These are phyloP conservation scores for Onygenales sp. DNA, from an alignment of 2,329 filamentous ascomycete genomes.

Conservation along the genomic window DNA sequence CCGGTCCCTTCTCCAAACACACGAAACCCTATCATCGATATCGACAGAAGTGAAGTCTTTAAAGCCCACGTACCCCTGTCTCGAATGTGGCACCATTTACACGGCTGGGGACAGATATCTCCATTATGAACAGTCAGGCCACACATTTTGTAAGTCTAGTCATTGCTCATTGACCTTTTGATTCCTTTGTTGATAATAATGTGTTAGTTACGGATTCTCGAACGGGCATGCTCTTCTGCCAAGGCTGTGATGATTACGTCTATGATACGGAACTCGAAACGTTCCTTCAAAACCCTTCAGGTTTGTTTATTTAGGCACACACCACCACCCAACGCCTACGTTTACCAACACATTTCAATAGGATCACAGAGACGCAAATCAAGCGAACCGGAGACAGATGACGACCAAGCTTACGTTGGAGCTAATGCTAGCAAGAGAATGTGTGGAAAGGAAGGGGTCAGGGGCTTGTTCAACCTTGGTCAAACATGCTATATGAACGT, in stretches of 20 bases:
- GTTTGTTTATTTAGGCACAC: conserved; percentile 3
- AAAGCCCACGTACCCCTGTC: conserved; percentile 31
- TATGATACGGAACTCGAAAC: conserved; percentile 33
- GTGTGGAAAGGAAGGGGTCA: conserved; percentile 76
- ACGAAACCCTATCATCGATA: conserved; percentile 20
- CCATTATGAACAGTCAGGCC: conserved; percentile 29
- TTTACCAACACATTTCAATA: conserved; percentile 7
- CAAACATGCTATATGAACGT: conserved; percentile 98
- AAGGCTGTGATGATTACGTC: conserved; percentile 31
- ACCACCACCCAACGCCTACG: conserved; percentile 2
- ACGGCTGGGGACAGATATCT: conserved; percentile 21
- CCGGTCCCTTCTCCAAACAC: conserved; percentile 22
- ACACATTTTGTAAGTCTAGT: conserved; percentile 30
- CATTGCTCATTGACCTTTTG: not conserved
- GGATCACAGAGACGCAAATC: conserved; percentile 27
- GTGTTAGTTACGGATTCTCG: conserved; percentile 31
- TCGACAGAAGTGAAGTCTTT: conserved; percentile 20
- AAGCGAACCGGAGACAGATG: conserved; percentile 29
- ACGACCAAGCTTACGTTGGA: conserved; percentile 67
- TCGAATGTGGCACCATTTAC: conserved; percentile 27
- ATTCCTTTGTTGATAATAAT: conserved; percentile 7
- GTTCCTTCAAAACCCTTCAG: conserved; percentile 19
- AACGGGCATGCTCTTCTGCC: conserved; percentile 30
- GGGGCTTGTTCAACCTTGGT: conserved; percentile 95
- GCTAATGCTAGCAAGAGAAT: conserved; percentile 70